A percentile compares a stretch with the other conserved stretches of the same genome.
These are phyloP conservation scores for Floccularia luteovirens DNA, from an alignment of 768 basidiomycete genomes.

Conservation along the genomic window DNA sequence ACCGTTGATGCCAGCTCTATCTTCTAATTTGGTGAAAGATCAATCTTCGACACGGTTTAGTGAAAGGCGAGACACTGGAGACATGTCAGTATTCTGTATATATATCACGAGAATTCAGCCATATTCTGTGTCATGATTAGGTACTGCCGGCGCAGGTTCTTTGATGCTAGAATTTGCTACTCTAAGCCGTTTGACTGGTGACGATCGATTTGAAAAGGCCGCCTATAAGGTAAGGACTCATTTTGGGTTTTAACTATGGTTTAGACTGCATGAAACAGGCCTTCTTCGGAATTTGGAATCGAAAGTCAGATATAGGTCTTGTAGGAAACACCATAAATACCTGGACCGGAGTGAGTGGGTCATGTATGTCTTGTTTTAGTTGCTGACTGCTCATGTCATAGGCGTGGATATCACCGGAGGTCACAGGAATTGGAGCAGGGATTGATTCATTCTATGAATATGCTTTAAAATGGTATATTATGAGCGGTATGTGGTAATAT, in stretches of 20 bases:
- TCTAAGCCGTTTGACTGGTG: constrained; percentile 84
- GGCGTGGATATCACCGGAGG: constrained; percentile 73
- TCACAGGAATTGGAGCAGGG: constrained; percentile 85
- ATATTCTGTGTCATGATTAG: constrained; percentile 25
- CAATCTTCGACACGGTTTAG: constrained; percentile 76
- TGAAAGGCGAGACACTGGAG: constrained; percentile 68
- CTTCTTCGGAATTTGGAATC: constrained; percentile 92
- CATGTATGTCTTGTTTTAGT: constrained; percentile 1
- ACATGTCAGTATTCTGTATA: constrained; percentile 56
- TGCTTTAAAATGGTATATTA: constrained; percentile 85
- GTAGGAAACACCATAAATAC: constrained; percentile 88
- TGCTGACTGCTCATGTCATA: constrained; percentile 15
- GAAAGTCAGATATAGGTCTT: constrained; percentile 74
- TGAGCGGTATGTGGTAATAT: constrained; percentile 48
- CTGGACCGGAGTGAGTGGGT: constrained; percentile 76
- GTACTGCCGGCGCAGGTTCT: constrained; percentile 89
- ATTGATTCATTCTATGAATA: constrained; percentile 97
- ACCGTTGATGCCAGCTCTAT: not conserved
- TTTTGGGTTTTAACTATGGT: not conserved
- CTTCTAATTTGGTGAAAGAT: constrained; percentile 35
- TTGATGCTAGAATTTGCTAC: constrained; percentile 93
- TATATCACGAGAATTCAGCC: not conserved
- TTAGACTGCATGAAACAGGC: constrained; percentile 32
- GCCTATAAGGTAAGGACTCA: constrained; percentile 49
- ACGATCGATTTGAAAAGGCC: constrained; percentile 82